Evolutionary conservation across 441 rosid species (phyloP).

Genomic region (Manihot esculenta): DNA sequence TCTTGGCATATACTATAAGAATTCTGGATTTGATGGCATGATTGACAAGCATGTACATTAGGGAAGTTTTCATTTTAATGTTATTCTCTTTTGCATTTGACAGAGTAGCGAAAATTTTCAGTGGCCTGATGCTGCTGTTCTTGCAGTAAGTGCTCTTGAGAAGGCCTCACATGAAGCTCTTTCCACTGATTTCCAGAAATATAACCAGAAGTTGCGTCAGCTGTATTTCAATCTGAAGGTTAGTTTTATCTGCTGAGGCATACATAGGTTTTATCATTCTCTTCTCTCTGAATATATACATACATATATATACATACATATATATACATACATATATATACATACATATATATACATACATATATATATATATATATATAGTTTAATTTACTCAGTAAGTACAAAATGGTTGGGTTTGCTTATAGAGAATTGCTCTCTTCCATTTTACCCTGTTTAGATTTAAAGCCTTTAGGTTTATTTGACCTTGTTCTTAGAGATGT

Average conservation of each 20-base stretch:
- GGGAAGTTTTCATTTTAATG: background rate
- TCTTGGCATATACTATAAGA: background rate
- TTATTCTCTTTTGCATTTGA: constrained; percentile 19
- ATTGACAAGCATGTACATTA: background rate
- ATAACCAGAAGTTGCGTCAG: constrained; percentile 85
- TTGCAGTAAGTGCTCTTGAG: constrained; percentile 80
- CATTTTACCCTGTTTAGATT: background rate
- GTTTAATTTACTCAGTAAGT: background rate
- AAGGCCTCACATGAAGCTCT: constrained; percentile 71
- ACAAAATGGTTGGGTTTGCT: background rate
- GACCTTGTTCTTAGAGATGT: no score
- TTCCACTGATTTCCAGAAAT: constrained; percentile 76
- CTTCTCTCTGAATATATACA: background rate
- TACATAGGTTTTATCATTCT: background rate
- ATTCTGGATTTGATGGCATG: background rate
- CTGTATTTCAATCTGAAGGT: constrained; percentile 89
- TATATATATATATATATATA: no score
- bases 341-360: no score
- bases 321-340: no score
- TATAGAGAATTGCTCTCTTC: background rate
- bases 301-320: no score
- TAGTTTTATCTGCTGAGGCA: constrained; percentile 13
- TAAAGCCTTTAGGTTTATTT: background rate
- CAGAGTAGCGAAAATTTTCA: constrained; percentile 53
- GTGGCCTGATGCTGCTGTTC: constrained; percentile 94